A percentile compares a stretch with the other conserved stretches of the same genome.
Evolutionary conservation across 2,329 filamentous ascomycete genomes (phyloP).

Genomic region (Colletotrichum trifolii): DNA sequence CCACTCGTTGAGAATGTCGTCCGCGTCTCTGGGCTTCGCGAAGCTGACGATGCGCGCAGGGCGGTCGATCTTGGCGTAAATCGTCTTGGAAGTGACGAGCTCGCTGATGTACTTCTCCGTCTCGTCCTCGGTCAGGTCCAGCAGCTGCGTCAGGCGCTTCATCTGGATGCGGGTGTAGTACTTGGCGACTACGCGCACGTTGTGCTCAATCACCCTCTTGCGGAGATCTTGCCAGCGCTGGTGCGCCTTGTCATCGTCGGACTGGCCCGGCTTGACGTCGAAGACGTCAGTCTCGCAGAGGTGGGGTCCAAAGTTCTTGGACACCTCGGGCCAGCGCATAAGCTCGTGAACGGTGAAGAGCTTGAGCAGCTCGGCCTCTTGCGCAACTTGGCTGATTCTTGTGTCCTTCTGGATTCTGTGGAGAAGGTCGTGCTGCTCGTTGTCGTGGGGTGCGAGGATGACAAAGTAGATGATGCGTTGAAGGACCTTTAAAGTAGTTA

Average conservation of each 20-base stretch:
- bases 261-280: constrained; percentile 71
- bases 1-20: constrained; percentile 98
- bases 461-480: constrained; percentile 98
- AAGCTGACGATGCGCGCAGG: constrained; percentile 94
- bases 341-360: constrained; percentile 95
- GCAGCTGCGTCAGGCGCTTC: constrained; percentile 86
- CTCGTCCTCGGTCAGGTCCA: constrained; percentile 93
- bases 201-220: constrained; percentile 99
- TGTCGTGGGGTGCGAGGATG: constrained; percentile 96
- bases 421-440: constrained; percentile 96
- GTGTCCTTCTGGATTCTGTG: constrained; percentile 90
- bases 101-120: constrained; percentile 99
- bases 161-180: constrained; percentile 99
- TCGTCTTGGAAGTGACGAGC: constrained; percentile 95
- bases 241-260: constrained; percentile 81
- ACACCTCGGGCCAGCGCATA: constrained; percentile 97
- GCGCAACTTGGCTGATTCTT: constrained; percentile 80
- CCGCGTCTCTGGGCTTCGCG: constrained; percentile 91
- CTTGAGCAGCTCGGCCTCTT: constrained; percentile 88
- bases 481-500: constrained; percentile 69
- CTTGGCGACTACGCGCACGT: constrained; percentile 95
- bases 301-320: constrained; percentile 88
- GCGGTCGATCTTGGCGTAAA: constrained; percentile 96
- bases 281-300: constrained; percentile 93
- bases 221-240: constrained; percentile 93